Conservation (phyloP, 176 grass and related monocot species). For the Musa beccarii region DNA sequence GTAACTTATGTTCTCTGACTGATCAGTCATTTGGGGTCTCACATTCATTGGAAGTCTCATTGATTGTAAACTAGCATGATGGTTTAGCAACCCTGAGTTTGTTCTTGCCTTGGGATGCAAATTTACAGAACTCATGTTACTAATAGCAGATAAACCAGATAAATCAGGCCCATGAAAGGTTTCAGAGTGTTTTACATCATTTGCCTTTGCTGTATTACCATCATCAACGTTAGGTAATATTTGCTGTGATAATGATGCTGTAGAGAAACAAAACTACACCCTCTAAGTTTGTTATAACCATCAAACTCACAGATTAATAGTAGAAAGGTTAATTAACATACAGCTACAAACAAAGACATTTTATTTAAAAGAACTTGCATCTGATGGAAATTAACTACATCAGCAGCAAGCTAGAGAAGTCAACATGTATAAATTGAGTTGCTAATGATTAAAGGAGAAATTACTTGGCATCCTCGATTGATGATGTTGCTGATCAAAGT, state of each 20-base stretch:
- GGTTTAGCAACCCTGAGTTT: slow-evolving; percentile 46
- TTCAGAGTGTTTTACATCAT: slow-evolving; percentile 45
- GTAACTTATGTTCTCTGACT: slow-evolving; percentile 61
- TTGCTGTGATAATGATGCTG: slow-evolving; percentile 36
- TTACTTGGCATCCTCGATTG: slow-evolving; percentile 78
- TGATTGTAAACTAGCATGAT: slow-evolving; percentile 72
- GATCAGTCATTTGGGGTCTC: slow-evolving; percentile 65
- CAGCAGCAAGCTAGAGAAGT: slow-evolving; percentile 22
- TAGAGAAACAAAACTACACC: slow-evolving; percentile 1
- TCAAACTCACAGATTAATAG: not conserved
- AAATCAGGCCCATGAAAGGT: slow-evolving; percentile 54
- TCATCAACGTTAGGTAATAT: slow-evolving; percentile 22
- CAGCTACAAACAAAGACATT: not conserved
- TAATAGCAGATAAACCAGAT: slow-evolving; percentile 48
- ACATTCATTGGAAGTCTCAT: slow-evolving; percentile 57
- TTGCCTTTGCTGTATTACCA: slow-evolving; percentile 28
- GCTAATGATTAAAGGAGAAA: slow-evolving; percentile 11
- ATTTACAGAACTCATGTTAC: slow-evolving; percentile 51
- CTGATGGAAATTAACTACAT: not conserved
- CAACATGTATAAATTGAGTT: not conserved
- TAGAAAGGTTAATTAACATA: not conserved
- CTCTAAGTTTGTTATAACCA: not conserved
- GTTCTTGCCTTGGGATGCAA: slow-evolving; percentile 65
- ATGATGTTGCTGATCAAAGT: slow-evolving; percentile 55
- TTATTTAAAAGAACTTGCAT: not conserved